Conservation (phyloP, 2,329 filamentous ascomycete species). For the Exophiala sp. region DNA sequence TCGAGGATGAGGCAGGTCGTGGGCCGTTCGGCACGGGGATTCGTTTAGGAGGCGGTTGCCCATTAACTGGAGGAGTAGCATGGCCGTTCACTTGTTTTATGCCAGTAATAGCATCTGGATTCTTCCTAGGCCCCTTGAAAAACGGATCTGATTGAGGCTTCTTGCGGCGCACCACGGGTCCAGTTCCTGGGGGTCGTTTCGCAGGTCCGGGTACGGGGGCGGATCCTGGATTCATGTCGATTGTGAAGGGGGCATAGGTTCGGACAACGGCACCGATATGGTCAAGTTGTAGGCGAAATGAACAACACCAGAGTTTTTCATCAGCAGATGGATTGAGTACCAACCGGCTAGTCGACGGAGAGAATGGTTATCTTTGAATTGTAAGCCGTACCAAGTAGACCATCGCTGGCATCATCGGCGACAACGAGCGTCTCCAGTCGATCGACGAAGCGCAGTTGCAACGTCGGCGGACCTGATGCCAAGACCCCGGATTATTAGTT, state of each 20-base stretch:
- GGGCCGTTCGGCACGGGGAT: slow-evolving; percentile 6
- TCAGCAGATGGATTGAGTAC: neutral
- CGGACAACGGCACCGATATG: neutral
- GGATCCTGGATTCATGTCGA: slow-evolving; percentile 22
- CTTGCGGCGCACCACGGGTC: slow-evolving; percentile 20
- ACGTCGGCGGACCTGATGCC: neutral
- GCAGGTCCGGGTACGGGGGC: slow-evolving; percentile 16
- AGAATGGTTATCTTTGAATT: neutral
- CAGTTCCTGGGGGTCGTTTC: slow-evolving; percentile 12
- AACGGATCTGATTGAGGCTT: slow-evolving; percentile 25
- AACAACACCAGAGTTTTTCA: too few relatives aligned
- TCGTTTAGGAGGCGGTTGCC: slow-evolving; percentile 9
- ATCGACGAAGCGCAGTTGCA: neutral
- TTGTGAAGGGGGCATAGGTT: slow-evolving; percentile 7
- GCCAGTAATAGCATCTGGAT: slow-evolving; percentile 1
- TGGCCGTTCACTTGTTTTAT: slow-evolving; percentile 20
- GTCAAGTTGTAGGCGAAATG: too few relatives aligned
- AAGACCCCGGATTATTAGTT: neutral
- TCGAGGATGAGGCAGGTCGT: slow-evolving; percentile 9
- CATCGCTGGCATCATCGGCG: neutral
- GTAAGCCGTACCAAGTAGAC: neutral
- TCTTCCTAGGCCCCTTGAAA: slow-evolving; percentile 17
- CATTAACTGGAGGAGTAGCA: slow-evolving; percentile 18
- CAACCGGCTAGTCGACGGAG: neutral
- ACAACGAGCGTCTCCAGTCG: neutral